Evolutionary conservation across 2,329 filamentous ascomycete species (phyloP).

Genomic region (Diplodia mutila): DNA sequence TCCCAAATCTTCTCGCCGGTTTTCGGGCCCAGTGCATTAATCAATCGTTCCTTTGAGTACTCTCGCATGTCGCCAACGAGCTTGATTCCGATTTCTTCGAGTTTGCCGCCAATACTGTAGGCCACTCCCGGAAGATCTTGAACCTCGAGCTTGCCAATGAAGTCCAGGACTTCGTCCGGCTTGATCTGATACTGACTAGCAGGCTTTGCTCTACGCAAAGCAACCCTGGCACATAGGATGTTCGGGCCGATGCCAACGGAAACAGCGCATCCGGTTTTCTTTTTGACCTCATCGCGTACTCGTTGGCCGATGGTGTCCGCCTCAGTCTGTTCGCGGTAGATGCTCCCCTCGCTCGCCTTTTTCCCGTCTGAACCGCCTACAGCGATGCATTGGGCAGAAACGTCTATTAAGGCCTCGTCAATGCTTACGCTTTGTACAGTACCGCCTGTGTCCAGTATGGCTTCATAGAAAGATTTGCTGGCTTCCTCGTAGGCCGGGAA

Average conservation of each 20-base stretch:
- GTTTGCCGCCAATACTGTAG: constrained; percentile 80
- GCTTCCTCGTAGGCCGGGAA: constrained; percentile 94
- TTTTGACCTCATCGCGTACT: constrained; percentile 72
- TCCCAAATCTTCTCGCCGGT: constrained; percentile 90
- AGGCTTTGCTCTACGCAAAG: constrained; percentile 88
- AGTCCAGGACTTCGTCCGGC: constrained; percentile 74
- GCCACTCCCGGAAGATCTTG: constrained; percentile 90
- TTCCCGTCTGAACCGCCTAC: constrained; percentile 68
- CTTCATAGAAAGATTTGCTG: constrained; percentile 83
- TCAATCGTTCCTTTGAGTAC: constrained; percentile 74
- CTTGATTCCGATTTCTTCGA: constrained; percentile 84
- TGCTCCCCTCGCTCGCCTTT: constrained; percentile 67
- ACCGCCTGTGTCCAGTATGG: constrained; percentile 77
- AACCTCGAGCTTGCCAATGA: constrained; percentile 77
- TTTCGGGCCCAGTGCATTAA: constrained; percentile 79
- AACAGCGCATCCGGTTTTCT: constrained; percentile 79
- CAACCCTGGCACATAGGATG: constrained; percentile 88
- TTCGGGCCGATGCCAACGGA: constrained; percentile 93
- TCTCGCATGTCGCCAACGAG: constrained; percentile 82
- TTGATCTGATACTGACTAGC: constrained; percentile 89
- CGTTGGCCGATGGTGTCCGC: constrained; percentile 71
- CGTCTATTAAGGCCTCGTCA: constrained; percentile 89
- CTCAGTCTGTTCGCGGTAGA: constrained; percentile 77
- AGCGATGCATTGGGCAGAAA: constrained; percentile 70
- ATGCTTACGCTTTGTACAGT: constrained; percentile 95